A percentile compares a stretch with the other conserved stretches of the same genome.
Conservation (phyloP, 1,284 basidiomycete species). For the Inonotus hispidus region DNA sequence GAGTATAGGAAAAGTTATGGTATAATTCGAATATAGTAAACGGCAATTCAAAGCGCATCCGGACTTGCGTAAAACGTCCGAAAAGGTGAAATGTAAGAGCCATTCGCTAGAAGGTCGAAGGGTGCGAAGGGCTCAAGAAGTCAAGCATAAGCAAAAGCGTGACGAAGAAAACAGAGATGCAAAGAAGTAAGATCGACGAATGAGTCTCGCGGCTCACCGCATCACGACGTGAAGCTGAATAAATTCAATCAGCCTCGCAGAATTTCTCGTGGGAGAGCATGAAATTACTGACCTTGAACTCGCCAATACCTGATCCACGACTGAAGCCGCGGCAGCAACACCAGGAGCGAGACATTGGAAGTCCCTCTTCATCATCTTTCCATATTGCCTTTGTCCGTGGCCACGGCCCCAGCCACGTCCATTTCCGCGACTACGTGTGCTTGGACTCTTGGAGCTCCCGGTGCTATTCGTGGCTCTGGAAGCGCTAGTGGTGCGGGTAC, state of each 20-base stretch:
- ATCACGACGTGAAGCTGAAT: not conserved
- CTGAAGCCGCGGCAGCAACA: not conserved
- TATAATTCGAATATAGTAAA: no score
- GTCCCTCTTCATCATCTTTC: not conserved
- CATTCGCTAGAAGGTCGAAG: not conserved
- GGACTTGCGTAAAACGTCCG: no score
- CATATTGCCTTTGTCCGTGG: not conserved
- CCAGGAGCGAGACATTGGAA: conserved; percentile 4
- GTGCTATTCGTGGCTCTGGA: not conserved
- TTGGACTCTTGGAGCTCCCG: not conserved
- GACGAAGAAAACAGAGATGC: not conserved
- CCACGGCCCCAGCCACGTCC: no score
- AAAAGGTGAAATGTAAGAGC: no score
- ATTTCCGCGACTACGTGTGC: not conserved
- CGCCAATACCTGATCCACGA: not conserved
- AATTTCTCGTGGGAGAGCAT: not conserved
- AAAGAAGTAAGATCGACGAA: not conserved
- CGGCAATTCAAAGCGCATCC: no score
- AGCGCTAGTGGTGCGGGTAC: not conserved
- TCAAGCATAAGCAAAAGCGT: not conserved
- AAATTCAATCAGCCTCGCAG: not conserved
- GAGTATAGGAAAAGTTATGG: no score
- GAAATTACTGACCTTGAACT: not conserved
- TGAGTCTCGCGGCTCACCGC: not conserved
- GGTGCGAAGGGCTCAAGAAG: not conserved